Evolutionary conservation across 345 rosid genomes (phyloP), one percentile per base, ranked within the genome.

Genomic region (Syzygium aromaticum): DNA sequence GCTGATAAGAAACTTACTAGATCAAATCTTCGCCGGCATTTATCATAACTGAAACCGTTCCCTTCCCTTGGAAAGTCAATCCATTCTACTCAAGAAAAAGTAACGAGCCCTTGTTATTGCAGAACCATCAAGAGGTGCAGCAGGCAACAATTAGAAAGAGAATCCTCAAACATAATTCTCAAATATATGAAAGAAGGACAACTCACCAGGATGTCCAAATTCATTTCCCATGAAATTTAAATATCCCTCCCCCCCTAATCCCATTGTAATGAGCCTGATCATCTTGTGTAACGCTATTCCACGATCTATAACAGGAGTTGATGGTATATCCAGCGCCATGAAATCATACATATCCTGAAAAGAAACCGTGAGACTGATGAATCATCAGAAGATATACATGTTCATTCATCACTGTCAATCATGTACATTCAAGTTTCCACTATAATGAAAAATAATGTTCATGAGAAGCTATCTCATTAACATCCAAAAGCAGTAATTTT

Each of bases 191-290:
- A 23, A 30, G 28, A 51, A 40, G 33, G 22, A 54, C 40, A 87
- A 88, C 89, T 89, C 92, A 96, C 99, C 99, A 21, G 99, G 98
- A 91, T 97, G 99, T 86, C 99, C 99, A 91, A 97, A 97, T 91
- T 97, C 99, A 92, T 97, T 97, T 87, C 99, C 99, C 99, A 97
- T 97, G 88, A 97, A 97, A 90, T 96, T 97, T 90, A 97, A 92
- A 93, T 97, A 97, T 88, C 97, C 98, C 93, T 97, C 99, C 87
- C 99, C 99, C 64, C 99, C 99, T 85, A 97, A 91, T 88, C 95
- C 99, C 98, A 97, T 93, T 2, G 98, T 96, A 89, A 95, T 93
- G 88, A 97, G 98, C 92, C 98, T 92, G 86, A 97, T 96, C 98
- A 97, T 96, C 93, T 97, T 97, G 91, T 97, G 99, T 87, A 97